A percentile compares a stretch with the other conserved stretches of the same genome.
These are phyloP conservation scores for Boletus subparvulus DNA, from an alignment of 768 basidiomycete species.

Conservation along the genomic window DNA sequence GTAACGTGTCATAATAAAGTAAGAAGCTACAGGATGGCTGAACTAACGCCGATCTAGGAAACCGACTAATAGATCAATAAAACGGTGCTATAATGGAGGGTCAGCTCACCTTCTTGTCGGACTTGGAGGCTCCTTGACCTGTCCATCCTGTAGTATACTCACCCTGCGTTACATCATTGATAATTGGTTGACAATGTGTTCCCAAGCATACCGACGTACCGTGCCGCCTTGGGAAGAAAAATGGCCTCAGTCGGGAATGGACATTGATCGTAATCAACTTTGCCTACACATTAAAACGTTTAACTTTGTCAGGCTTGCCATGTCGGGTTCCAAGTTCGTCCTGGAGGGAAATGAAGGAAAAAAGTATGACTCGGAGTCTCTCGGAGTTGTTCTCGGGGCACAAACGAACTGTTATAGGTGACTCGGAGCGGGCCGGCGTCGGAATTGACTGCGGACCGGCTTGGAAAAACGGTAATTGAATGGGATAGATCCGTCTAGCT, in stretches of 20 bases:
- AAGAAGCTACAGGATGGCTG: conserved; percentile 3
- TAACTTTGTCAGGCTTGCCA: conserved; percentile 51
- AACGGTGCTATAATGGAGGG: neutral
- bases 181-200: neutral
- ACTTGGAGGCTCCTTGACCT: conserved; percentile 86
- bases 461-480: neutral
- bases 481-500: too few species aligned
- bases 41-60: conserved; percentile 64
- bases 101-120: conserved; percentile 81
- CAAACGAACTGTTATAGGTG: neutral
- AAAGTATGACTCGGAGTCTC: neutral
- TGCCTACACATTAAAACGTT: conserved; percentile 78
- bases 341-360: neutral
- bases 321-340: conserved; percentile 18
- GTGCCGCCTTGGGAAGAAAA: conserved; percentile 42
- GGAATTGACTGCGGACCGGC: neutral
- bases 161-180: conserved; percentile 41
- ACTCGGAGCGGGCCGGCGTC: conserved; percentile 2
- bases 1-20: conserved; percentile 14
- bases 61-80: neutral
- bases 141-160: conserved; percentile 98
- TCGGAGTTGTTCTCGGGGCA: neutral
- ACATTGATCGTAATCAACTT: neutral
- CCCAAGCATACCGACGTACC: conserved; percentile 26
- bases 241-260: conserved; percentile 2